Conservation (phyloP, 2,329 filamentous ascomycete genomes). For the Beauveria varroae region DNA sequence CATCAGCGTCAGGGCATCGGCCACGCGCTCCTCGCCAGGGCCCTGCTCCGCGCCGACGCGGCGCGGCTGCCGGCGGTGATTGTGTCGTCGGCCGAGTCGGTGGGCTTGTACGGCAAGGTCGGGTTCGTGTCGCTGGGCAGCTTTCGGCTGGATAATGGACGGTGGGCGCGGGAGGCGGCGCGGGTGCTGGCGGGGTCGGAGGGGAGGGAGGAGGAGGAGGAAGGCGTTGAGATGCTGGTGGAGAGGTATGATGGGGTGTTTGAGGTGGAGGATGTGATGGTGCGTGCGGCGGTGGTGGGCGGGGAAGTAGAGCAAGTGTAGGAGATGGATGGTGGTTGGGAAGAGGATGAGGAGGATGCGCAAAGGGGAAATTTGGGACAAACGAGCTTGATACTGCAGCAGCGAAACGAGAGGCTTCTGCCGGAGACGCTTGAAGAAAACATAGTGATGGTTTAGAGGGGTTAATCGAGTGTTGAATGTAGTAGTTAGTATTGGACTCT, state of each 20-base stretch:
- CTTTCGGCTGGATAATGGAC: constrained; percentile 16
- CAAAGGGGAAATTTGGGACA: too few relatives aligned
- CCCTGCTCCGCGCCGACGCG: constrained; percentile 10
- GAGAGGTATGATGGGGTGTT: constrained; percentile 13
- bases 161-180: constrained; percentile 13
- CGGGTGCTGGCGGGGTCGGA: constrained; percentile 7
- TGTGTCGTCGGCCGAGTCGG: constrained; percentile 16
- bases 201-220: neutral
- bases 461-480: too few relatives aligned
- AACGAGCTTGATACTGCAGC: too few relatives aligned
- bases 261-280: constrained; percentile 16
- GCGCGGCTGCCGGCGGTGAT: constrained; percentile 13
- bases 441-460: too few relatives aligned
- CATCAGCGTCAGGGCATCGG: constrained; percentile 17
- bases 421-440: too few relatives aligned
- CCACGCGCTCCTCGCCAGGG: constrained; percentile 11
- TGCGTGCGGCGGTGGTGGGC: neutral
- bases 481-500: too few relatives aligned
- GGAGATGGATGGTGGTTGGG: too few relatives aligned
- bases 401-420: too few relatives aligned
- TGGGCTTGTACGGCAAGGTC: constrained; percentile 14
- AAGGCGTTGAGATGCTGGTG: constrained; percentile 7
- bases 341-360: too few relatives aligned
- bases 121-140: constrained; percentile 15
- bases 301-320: too few relatives aligned